A percentile compares a stretch with the other conserved stretches of the same genome.
These are phyloP conservation scores for Yamagishiella unicocca DNA, from an alignment of 139 green algal species.

Conservation along the genomic window DNA sequence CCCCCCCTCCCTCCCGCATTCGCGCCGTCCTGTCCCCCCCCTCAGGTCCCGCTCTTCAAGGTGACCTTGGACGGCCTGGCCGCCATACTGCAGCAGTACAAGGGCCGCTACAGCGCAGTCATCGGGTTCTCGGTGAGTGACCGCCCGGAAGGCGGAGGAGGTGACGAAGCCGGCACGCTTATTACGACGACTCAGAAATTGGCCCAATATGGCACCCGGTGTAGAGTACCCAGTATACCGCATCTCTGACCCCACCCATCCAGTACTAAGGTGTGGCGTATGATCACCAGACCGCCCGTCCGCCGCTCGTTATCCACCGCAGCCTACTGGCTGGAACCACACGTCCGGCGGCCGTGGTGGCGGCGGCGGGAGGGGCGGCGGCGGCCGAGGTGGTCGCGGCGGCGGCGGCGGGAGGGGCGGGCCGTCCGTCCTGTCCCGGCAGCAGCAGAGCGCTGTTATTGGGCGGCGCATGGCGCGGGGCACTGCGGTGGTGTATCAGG, in stretches of 20 bases:
- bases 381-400: background rate
- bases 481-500: conserved; percentile 89
- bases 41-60: conserved; percentile 79
- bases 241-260: too few relatives aligned
- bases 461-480: conserved; percentile 70
- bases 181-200: too few relatives aligned
- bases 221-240: too few relatives aligned
- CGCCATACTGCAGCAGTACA: conserved; percentile 73
- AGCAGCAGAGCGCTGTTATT: conserved; percentile 16
- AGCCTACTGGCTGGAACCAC: conserved; percentile 90
- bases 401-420: background rate
- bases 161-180: background rate
- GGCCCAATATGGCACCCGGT: too few relatives aligned
- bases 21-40: too few relatives aligned
- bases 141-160: background rate
- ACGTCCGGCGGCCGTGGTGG: conserved; percentile 39
- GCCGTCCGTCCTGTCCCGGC: background rate
- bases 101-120: conserved; percentile 75
- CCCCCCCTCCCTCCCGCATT: too few relatives aligned
- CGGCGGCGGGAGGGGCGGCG: background rate
- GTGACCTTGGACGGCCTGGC: conserved; percentile 83
- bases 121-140: conserved; percentile 55
- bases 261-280: too few relatives aligned
- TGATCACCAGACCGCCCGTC: background rate
- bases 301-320: background rate